Conservation (phyloP, 2,329 filamentous ascomycete species). For the Clarireedia hainanense region DNA sequence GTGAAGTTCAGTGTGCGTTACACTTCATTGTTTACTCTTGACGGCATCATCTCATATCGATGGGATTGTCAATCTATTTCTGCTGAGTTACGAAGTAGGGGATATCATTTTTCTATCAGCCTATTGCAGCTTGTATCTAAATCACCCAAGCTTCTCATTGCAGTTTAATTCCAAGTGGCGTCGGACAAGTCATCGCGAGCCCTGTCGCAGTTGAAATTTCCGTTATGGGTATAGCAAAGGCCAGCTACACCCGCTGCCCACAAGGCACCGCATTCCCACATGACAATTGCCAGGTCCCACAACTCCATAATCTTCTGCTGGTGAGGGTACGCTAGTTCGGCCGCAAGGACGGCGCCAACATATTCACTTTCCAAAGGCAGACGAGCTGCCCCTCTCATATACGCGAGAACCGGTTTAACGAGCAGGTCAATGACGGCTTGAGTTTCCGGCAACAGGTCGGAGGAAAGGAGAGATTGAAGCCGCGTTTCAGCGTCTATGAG, state of each 20-base stretch:
- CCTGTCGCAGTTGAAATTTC: background rate
- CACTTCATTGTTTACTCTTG: no score
- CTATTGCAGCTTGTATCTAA: no score
- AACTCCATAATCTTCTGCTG: background rate
- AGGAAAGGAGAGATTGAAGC: background rate
- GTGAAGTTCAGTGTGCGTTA: no score
- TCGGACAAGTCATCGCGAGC: background rate
- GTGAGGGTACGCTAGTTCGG: background rate
- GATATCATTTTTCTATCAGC: no score
- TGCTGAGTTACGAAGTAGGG: no score
- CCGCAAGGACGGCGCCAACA: background rate
- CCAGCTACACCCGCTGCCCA: background rate
- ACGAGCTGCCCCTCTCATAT: background rate
- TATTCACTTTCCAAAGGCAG: background rate
- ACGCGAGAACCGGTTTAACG: background rate
- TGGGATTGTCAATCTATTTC: no score
- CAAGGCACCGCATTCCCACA: background rate
- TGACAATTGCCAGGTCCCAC: background rate
- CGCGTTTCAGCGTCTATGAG: background rate
- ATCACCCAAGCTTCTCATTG: background rate
- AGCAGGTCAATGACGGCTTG: background rate
- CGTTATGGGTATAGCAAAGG: background rate
- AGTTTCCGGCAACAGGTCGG: background rate
- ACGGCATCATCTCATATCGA: no score
- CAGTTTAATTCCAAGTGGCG: background rate